Percentiles rank a stretch among this genome's conserved stretches.
phyloP scores from a whole-genome alignment of 179 eudicot species.

The Pouteria campechiana region DNA sequence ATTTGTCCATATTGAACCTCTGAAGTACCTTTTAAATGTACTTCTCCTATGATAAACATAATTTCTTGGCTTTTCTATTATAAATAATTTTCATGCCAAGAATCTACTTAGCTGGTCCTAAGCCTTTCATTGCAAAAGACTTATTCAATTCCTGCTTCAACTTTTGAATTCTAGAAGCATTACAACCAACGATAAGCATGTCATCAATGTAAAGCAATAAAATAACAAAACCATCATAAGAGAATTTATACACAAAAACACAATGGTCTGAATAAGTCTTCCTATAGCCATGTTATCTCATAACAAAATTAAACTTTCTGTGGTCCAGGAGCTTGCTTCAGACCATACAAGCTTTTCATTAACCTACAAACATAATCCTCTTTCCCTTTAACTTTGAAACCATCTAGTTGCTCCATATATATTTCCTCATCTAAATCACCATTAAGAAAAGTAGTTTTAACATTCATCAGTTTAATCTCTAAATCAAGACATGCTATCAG shows the following conservation, averaged over 20 bases:
- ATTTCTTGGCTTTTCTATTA: no score
- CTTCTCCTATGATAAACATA: no score
- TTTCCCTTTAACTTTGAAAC: not conserved
- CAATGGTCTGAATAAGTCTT: not conserved
- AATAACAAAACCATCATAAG: not conserved
- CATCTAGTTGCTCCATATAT: conserved; percentile 2
- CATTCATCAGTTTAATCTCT: conserved; percentile 3
- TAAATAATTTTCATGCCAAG: no score
- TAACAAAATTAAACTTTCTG: conserved; percentile 4
- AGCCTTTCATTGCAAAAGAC: no score
- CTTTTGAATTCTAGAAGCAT: not conserved
- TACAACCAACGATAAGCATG: conserved; percentile 1
- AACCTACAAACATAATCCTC: not conserved
- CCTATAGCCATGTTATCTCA: not conserved
- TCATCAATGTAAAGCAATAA: conserved; percentile 5
- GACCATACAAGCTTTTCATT: not conserved
- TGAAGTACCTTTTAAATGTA: no score
- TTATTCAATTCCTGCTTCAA: no score
- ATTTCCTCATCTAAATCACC: conserved; percentile 1
- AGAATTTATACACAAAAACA: not conserved
- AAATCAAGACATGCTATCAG: conserved; percentile 2
- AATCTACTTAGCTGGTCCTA: no score
- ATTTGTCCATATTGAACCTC: no score
- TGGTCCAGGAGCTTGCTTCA: not conserved
- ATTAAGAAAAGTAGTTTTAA: not conserved